Evolutionary conservation across 257 asterid species (phyloP).

Genomic region (Solanum lycopersicoides): DNA sequence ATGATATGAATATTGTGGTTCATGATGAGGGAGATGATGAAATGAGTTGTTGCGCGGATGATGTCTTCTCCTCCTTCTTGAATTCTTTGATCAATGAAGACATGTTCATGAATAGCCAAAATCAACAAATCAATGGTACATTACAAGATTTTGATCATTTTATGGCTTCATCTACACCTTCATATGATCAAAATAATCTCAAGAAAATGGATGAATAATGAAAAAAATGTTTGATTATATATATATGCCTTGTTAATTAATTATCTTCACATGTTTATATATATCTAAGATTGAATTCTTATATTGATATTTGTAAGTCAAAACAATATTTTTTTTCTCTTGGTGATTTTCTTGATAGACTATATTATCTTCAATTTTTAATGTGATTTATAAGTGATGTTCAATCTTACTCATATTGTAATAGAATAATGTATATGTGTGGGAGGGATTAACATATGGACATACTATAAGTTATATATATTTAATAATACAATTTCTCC

Average conservation of each 20-base stretch:
- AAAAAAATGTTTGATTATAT: neutral
- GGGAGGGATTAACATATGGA: neutral
- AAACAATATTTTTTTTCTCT: neutral
- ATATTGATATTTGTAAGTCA: neutral
- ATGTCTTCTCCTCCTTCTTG: constrained; percentile 48
- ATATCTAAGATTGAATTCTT: neutral
- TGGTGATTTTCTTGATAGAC: neutral
- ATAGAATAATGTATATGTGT: neutral
- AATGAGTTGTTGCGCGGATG: constrained; percentile 22
- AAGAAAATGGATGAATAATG: neutral
- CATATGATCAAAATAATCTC: neutral
- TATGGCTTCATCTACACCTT: neutral
- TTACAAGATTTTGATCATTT: neutral
- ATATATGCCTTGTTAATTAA: neutral
- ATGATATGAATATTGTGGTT: neutral
- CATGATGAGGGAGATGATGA: constrained; percentile 7
- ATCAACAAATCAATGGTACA: neutral
- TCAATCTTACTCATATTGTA: neutral
- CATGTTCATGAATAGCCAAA: constrained; percentile 16
- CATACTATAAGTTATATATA: neutral
- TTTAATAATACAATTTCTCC: neutral
- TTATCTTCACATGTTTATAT: neutral
- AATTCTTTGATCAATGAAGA: constrained; percentile 58
- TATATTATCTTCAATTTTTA: neutral
- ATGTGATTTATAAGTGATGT: neutral